Evolutionary conservation across 2,329 filamentous ascomycete genomes (phyloP), one percentile per base, ranked within the genome.

Genomic region (Fusarium fujikuroi): DNA sequence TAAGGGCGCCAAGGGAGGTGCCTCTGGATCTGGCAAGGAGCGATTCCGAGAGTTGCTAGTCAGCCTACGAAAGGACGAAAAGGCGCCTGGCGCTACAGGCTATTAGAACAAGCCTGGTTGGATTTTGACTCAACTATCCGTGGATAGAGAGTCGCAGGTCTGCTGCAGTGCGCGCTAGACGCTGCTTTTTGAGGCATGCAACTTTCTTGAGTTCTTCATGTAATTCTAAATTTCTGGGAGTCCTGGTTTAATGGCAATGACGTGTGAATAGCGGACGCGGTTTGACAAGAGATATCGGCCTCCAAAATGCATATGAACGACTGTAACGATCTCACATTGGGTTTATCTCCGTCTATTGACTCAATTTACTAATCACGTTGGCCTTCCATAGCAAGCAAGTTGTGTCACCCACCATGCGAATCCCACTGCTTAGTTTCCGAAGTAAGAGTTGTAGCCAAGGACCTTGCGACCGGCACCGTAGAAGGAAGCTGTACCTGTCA

Each of bases 1-100:
- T 71, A 99, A 98, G 86, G 95, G 95, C 19, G 85, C 90, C 67
- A 93, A 92, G 83, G 95, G 95, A 66, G 95, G 95, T 79, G 95
- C 93, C 47, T 91, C 91, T 69, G 95, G 95, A 50, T 97, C 93
- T 69, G 95, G 95, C 78, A 99, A 99, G 89, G 94, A 97, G 83
- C 93, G 95, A 74, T 98, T 99, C 89, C 92, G 96, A 75, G 95
- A 98, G 84, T 80, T 98, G 80, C 85, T 99, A 78, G 84, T 95
- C 77, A 95, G 91, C 82, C 85, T 99, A 84, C 92, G 92, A 85
- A 98, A 98, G 86, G 96, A 99, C 77, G 93, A 97, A 85, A 97
- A 97, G 84, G 91, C 91, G 30, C 91, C 91, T 28, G 91, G 90
- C 72, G 89, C 90, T 61, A 88, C 86, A 70, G 90, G 91, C 66